Evolutionary conservation across 129 eudicot species (phyloP).

Genomic region (Escallonia herrerae): DNA sequence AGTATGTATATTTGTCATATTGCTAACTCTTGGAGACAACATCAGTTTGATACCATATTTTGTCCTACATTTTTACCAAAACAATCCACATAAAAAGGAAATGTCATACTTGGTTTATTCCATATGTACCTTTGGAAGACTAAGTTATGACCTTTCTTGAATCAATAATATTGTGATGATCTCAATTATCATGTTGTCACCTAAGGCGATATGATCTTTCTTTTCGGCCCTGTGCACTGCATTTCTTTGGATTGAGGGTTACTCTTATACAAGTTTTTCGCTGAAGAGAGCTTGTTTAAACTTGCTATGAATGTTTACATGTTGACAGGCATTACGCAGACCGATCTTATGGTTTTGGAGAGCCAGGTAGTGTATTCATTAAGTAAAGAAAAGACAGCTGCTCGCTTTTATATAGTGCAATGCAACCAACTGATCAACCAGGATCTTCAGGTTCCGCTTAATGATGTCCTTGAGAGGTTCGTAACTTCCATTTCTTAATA

Average conservation of each 20-base stretch:
- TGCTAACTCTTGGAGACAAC: too few species aligned
- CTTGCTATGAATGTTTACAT: slow-evolving; percentile 11
- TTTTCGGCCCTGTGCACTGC: neutral
- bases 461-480: slow-evolving; percentile 52
- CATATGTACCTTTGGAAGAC: too few species aligned
- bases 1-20: too few species aligned
- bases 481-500: slow-evolving; percentile 2
- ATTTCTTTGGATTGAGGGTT: slow-evolving; percentile 5
- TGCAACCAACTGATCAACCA: slow-evolving; percentile 27
- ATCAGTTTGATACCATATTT: too few species aligned
- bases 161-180: neutral
- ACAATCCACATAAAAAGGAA: too few species aligned
- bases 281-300: slow-evolving; percentile 5
- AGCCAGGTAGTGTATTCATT: slow-evolving; percentile 45
- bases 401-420: slow-evolving; percentile 51
- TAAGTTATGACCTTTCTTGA: too few species aligned
- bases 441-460: slow-evolving; percentile 37
- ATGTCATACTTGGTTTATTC: too few species aligned
- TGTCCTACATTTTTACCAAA: too few species aligned
- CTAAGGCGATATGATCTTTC: neutral
- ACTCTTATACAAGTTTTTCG: slow-evolving; percentile 1
- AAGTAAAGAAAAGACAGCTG: slow-evolving; percentile 51
- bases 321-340: slow-evolving; percentile 32
- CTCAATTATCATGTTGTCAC: neutral
- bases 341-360: slow-evolving; percentile 43